A percentile compares a stretch with the other conserved stretches of the same genome.
These are phyloP conservation scores for Lavandula angustifolia DNA, from an alignment of 257 asterid species.

Conservation along the genomic window DNA sequence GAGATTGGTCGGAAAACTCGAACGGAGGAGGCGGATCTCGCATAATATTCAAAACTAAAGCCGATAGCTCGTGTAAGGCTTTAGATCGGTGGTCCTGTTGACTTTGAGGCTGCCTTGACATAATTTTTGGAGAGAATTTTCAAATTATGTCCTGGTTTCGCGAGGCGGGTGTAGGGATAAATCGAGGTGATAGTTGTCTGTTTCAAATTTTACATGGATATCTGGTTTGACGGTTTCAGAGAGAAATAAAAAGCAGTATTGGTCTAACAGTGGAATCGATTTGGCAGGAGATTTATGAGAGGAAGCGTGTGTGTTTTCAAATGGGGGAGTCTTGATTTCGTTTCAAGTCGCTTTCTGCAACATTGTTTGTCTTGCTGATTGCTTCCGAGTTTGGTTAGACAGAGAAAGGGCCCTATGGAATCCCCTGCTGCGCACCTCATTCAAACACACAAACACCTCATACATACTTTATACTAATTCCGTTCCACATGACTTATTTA, in stretches of 20 bases:
- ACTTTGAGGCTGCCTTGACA: slow-evolving; percentile 34
- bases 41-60: slow-evolving; percentile 46
- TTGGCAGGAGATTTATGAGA: slow-evolving; percentile 20
- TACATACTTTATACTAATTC: too few species aligned
- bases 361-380: background rate
- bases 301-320: background rate
- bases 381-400: slow-evolving; percentile 28
- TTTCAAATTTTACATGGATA: background rate
- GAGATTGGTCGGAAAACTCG: slow-evolving; percentile 22
- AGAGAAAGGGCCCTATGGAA: background rate
- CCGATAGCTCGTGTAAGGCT: slow-evolving; percentile 43
- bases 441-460: background rate
- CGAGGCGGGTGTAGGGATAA: background rate
- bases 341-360: background rate
- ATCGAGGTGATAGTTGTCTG: background rate
- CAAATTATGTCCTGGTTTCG: background rate
- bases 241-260: background rate
- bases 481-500: too few species aligned
- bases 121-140: slow-evolving; percentile 17
- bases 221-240: slow-evolving; percentile 3
- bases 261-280: background rate
- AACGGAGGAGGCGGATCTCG: slow-evolving; percentile 41
- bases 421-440: slow-evolving; percentile 19
- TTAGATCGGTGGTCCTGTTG: slow-evolving; percentile 40
- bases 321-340: slow-evolving; percentile 3